A percentile compares a stretch with the other conserved stretches of the same genome.
Evolutionary conservation across 805 yeast species (phyloP).

Genomic region (Komagataella kurtzmanii): DNA sequence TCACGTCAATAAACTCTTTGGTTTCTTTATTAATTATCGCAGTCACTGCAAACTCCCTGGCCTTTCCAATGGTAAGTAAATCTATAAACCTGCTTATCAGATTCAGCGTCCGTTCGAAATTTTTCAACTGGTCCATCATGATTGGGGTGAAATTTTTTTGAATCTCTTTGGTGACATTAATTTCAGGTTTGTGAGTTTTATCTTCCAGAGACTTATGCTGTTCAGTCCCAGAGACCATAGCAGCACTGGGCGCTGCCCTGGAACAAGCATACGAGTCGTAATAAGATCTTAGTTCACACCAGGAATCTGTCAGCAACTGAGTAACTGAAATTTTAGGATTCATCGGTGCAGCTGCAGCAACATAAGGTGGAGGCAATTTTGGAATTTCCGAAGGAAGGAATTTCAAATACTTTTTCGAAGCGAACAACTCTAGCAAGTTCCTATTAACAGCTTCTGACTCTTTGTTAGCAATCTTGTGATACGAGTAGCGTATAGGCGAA

Average conservation of each 20-base stretch:
- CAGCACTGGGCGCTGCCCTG: constrained; percentile 18
- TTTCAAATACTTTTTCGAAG: not conserved
- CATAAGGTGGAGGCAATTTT: not conserved
- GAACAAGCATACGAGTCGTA: constrained; percentile 36
- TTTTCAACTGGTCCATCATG: constrained; percentile 4
- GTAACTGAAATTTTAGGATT: constrained; percentile 43
- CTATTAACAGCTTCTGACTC: not conserved
- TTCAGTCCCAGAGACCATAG: constrained; percentile 31
- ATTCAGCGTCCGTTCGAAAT: constrained; percentile 4
- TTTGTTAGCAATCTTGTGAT: not conserved
- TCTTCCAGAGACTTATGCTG: constrained; percentile 36
- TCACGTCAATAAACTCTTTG: constrained; percentile 4
- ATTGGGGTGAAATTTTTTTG: constrained; percentile 1
- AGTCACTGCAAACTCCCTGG: constrained; percentile 52
- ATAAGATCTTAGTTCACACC: constrained; percentile 56
- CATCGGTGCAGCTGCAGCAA: not conserved
- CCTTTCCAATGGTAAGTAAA: constrained; percentile 32
- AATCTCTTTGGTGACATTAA: constrained; percentile 3
- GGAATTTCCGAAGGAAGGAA: not conserved
- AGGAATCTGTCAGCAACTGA: constrained; percentile 36
- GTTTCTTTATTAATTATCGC: constrained; percentile 25
- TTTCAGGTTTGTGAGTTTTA: constrained; percentile 24
- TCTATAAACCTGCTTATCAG: constrained; percentile 2
- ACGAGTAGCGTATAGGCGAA: not conserved
- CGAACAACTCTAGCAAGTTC: not conserved